A percentile compares a stretch with the other conserved stretches of the same genome.
These are phyloP conservation scores for Aspergillus sp. DNA, from an alignment of 2,329 filamentous ascomycete genomes.

Conservation along the genomic window DNA sequence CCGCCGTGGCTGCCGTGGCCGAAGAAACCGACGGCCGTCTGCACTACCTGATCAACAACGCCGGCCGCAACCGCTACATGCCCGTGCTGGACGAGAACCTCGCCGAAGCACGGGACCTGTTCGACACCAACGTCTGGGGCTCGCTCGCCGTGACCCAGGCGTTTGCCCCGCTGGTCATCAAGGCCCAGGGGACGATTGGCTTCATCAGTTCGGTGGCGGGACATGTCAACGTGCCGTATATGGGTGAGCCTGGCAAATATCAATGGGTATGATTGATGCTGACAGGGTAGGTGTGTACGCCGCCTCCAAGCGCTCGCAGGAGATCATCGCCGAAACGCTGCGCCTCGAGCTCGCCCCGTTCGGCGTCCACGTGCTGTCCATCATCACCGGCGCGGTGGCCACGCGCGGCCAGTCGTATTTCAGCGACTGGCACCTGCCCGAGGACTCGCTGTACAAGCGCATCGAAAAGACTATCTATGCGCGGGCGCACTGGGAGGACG, in stretches of 20 bases:
- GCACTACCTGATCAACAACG: slow-evolving; percentile 44
- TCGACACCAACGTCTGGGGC: slow-evolving; percentile 20
- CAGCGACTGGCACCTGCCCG: slow-evolving; percentile 15
- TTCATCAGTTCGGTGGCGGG: slow-evolving; percentile 21
- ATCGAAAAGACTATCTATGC: slow-evolving; percentile 15
- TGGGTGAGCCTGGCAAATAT: slow-evolving; percentile 17
- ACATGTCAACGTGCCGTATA: slow-evolving; percentile 26
- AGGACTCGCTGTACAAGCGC: slow-evolving; percentile 18
- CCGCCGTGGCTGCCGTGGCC: slow-evolving; percentile 19
- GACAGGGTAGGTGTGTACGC: slow-evolving; percentile 13
- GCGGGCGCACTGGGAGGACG: slow-evolving; percentile 12
- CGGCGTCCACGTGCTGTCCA: slow-evolving; percentile 15
- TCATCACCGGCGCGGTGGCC: slow-evolving; percentile 19
- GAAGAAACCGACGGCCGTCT: slow-evolving; percentile 32
- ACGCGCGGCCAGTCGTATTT: slow-evolving; percentile 17
- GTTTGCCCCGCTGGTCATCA: slow-evolving; percentile 28
- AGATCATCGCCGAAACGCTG: slow-evolving; percentile 21
- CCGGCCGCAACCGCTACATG: slow-evolving; percentile 32
- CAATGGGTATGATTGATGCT: not conserved
- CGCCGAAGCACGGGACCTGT: slow-evolving; percentile 25
- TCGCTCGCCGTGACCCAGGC: slow-evolving; percentile 13
- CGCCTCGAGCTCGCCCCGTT: slow-evolving; percentile 24
- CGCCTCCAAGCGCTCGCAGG: slow-evolving; percentile 22
- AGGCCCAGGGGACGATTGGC: slow-evolving; percentile 18
- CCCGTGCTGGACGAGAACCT: slow-evolving; percentile 40